Conservation (phyloP, 2,329 filamentous ascomycete species). For the Aureobasidium sp. region DNA sequence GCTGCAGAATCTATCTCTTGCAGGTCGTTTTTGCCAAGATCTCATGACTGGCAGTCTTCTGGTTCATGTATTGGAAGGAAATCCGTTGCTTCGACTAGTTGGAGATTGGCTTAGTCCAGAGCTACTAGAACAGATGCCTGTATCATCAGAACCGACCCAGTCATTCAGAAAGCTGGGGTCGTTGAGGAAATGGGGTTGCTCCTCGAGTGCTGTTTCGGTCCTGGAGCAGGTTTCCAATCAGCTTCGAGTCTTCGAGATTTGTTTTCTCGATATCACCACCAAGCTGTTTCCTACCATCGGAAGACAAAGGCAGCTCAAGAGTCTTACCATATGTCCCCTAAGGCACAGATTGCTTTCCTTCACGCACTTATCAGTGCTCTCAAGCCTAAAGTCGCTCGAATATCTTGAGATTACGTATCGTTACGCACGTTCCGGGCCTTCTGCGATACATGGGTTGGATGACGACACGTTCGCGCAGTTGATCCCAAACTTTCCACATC, state of each 20-base stretch:
- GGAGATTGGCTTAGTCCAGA: background rate
- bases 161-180: background rate
- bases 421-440: background rate
- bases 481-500: background rate
- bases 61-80: background rate
- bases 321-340: background rate
- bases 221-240: background rate
- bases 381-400: background rate
- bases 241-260: background rate
- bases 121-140: background rate
- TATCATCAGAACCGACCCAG: background rate
- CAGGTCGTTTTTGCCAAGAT: rapidly evolving
- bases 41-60: background rate
- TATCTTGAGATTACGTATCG: background rate
- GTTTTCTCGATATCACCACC: background rate
- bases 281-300: background rate
- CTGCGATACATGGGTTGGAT: background rate
- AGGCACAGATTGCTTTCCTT: background rate
- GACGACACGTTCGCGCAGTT: background rate
- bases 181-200: background rate
- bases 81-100: background rate
- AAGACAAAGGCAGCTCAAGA: background rate
- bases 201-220: background rate
- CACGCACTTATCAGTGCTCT: background rate
- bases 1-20: background rate